Conservation (phyloP, 2,329 filamentous ascomycete species). For the Parascedosporium putredinis region DNA sequence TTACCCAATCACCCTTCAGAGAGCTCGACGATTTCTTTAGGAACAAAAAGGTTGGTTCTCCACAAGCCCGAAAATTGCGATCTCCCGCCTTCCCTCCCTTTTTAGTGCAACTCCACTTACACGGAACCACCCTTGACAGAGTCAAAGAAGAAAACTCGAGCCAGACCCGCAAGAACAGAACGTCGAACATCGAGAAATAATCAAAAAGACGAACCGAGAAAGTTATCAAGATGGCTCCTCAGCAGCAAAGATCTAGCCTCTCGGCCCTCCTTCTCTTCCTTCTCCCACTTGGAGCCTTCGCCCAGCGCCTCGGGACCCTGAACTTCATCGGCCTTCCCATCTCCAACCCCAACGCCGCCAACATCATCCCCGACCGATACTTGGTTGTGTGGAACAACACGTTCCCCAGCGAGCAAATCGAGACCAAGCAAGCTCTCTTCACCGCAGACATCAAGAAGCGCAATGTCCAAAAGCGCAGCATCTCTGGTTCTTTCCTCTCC, state of each 20-base stretch:
- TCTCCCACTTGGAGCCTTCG: slow-evolving; percentile 14
- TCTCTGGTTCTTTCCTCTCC: slow-evolving; percentile 36
- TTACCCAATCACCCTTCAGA: too few relatives aligned
- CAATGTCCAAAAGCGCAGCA: slow-evolving; percentile 42
- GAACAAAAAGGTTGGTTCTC: too few relatives aligned
- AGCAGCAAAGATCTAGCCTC: slow-evolving; percentile 9
- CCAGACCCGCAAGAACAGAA: too few relatives aligned
- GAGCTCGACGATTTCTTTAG: too few relatives aligned
- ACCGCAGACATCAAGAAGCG: slow-evolving; percentile 42
- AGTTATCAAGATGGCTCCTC: slow-evolving; percentile 15
- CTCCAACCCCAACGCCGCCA: slow-evolving; percentile 34
- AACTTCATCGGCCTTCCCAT: slow-evolving; percentile 32
- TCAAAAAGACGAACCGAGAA: too few relatives aligned
- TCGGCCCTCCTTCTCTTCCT: slow-evolving; percentile 15
- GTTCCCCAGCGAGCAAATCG: slow-evolving; percentile 35
- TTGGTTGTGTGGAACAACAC: slow-evolving; percentile 56
- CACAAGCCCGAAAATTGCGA: too few relatives aligned
- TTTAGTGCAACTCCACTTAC: too few relatives aligned
- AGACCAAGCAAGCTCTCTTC: slow-evolving; percentile 37
- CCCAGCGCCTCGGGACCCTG: slow-evolving; percentile 14
- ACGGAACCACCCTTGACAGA: neutral
- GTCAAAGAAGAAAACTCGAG: neutral
- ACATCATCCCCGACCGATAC: slow-evolving; percentile 46
- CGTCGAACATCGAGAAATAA: too few relatives aligned
- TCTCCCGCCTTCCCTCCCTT: too few relatives aligned